Conservation (phyloP, 139 green algal genomes). For the Raphidocelis subcapitata region DNA sequence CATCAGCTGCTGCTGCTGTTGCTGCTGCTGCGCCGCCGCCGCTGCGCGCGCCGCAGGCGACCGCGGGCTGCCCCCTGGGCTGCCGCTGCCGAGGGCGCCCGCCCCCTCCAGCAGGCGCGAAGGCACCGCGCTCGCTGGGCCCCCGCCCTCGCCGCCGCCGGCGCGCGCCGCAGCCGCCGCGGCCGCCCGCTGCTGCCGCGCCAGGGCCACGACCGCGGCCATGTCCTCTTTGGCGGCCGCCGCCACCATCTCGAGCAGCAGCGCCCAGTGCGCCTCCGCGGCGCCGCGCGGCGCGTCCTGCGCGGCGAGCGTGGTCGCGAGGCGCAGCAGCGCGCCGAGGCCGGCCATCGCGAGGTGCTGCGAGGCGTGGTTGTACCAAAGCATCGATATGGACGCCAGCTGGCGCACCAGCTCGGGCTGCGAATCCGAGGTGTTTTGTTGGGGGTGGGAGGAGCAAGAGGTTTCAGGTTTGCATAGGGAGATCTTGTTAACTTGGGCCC, state of each 20-base stretch:
- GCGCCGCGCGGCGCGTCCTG: not conserved
- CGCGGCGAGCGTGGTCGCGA: conserved; percentile 13
- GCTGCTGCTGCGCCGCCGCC: conserved; percentile 1
- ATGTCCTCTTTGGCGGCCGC: conserved; percentile 15
- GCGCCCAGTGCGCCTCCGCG: not conserved
- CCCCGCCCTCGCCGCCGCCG: not conserved
- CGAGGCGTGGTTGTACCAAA: conserved; percentile 22
- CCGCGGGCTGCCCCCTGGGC: not conserved
- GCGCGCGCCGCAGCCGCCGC: not conserved
- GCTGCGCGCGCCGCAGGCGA: not conserved
- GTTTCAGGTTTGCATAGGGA: no score
- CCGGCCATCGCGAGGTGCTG: conserved; percentile 17
- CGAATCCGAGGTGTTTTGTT: not conserved
- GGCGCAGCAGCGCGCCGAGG: conserved; percentile 26
- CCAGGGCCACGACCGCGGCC: not conserved
- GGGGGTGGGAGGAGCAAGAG: not conserved
- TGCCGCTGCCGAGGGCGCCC: not conserved
- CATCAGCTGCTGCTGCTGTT: not conserved
- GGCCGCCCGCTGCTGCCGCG: conserved; percentile 5
- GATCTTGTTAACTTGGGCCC: no score
- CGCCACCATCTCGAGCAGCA: conserved; percentile 9
- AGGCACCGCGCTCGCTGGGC: not conserved
- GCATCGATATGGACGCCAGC: conserved; percentile 17
- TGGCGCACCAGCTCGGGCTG: conserved; percentile 20
- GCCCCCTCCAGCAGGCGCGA: not conserved